Evolutionary conservation across 1,284 basidiomycete species (phyloP), one percentile per base, ranked within the genome.

Genomic region (Cryptococcus wingfieldii): DNA sequence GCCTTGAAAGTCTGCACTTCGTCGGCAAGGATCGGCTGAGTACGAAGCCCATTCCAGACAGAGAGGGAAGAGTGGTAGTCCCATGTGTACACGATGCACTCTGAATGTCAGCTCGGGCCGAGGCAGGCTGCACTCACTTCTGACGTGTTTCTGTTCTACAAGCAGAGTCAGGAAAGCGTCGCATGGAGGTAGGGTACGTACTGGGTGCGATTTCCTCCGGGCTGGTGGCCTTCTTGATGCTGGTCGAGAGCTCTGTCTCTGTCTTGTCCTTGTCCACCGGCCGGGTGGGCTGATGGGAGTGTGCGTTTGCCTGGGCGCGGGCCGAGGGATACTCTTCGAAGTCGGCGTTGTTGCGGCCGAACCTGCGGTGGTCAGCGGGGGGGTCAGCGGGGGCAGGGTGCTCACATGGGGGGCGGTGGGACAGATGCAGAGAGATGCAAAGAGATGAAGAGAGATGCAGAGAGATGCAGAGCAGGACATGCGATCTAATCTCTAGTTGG

Each of bases 181-280:
- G 7, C 19, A 12, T 31, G 46, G 18, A 23, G 47, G 18, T 16
- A 13, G 28, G 6, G 44, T 28, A 66, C 72, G 53, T 50, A 77
- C 76, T 77, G 2, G 76, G 75, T 4, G 93, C 92, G 43, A 84
- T 84, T 79, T 96, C 93, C 51, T 97, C 93, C 43, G 90, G 80
- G 70, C 85, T 92, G 2, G 92, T 96, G 3, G 93, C 94, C 76
- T 97, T 97, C 83, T 97, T 97, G 76, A 97, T 94, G 72, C 94
- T 92, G 47, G 93, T 81, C 4, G 86, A 85, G 19, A 97, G 84
- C 75, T 97, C 94, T 51, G 86, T 82, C 75, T 97, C 93, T 47
- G 90, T 91, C 81, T 92, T 95, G 72, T 96, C 93, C 80, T 89
- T 93, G 80, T 97, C 93, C 28, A 97, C 93, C 18, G 93, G 93